Conservation (phyloP, 106 monocot species). For the Dactylorhiza incarnata region DNA sequence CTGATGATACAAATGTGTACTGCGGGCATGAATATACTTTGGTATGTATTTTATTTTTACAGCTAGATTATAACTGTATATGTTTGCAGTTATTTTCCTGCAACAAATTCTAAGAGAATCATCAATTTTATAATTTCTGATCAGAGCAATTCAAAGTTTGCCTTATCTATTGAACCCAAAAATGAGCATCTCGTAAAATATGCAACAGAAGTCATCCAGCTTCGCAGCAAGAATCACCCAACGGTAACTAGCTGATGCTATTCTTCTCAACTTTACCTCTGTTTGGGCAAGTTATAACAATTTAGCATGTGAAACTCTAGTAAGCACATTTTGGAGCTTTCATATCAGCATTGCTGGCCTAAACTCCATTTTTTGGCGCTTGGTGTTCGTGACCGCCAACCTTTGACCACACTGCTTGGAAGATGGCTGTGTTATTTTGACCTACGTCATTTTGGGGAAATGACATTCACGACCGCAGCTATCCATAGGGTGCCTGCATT, state of each 20-base stretch:
- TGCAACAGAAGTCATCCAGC: slow-evolving; percentile 46
- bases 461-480: too few species aligned
- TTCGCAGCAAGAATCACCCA: slow-evolving; percentile 71
- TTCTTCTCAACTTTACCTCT: too few species aligned
- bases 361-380: too few species aligned
- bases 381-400: too few species aligned
- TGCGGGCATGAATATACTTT: slow-evolving; percentile 94
- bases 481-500: too few species aligned
- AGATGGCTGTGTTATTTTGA: too few species aligned
- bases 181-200: slow-evolving; percentile 70
- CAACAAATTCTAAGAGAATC: neutral
- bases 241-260: slow-evolving; percentile 34
- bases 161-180: slow-evolving; percentile 73
- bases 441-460: too few species aligned
- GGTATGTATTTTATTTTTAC: slow-evolving; percentile 22
- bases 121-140: neutral
- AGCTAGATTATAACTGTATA: neutral
- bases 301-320: too few species aligned
- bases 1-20: slow-evolving; percentile 77
- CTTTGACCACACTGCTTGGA: too few species aligned
- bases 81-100: neutral
- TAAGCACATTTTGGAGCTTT: too few species aligned
- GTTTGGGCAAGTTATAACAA: too few species aligned
- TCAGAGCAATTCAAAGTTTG: slow-evolving; percentile 96
- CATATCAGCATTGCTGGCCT: too few species aligned